These are phyloP conservation scores for Neopestalotiopsis clavispora DNA, from an alignment of 2,329 filamentous ascomycete genomes.

Conservation along the genomic window DNA sequence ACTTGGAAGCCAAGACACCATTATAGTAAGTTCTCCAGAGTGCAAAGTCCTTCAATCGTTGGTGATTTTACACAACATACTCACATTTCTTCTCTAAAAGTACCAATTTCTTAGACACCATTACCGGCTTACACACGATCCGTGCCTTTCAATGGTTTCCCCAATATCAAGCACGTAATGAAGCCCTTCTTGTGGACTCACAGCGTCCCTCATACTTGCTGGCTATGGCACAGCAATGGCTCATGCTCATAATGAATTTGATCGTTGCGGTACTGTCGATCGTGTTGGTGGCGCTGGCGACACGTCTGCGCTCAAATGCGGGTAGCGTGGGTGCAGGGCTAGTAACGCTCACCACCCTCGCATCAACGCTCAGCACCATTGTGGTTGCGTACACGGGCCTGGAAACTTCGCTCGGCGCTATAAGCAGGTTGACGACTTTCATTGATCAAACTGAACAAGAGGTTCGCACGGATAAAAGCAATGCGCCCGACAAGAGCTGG, in stretches of 20 bases:
- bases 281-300: conserved; percentile 34
- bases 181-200: conserved; percentile 54
- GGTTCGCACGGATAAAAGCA: conserved; percentile 24
- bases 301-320: conserved; percentile 34
- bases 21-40: conserved; percentile 47
- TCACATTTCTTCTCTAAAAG: conserved; percentile 26
- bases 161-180: conserved; percentile 47
- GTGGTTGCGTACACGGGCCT: conserved; percentile 30
- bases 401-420: conserved; percentile 32
- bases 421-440: conserved; percentile 29
- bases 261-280: conserved; percentile 35
- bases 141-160: conserved; percentile 62
- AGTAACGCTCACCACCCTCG: conserved; percentile 26
- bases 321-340: conserved; percentile 28
- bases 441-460: conserved; percentile 30
- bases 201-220: conserved; percentile 42
- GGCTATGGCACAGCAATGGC: conserved; percentile 37
- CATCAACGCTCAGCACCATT: conserved; percentile 24
- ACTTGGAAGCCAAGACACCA: conserved; percentile 65
- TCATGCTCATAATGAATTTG: conserved; percentile 36
- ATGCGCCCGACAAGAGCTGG: conserved; percentile 32
- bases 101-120: conserved; percentile 59
- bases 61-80: neutral
- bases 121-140: conserved; percentile 59
- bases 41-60: neutral